Evolutionary conservation across 2,329 filamentous ascomycete species (phyloP), one percentile per base, ranked within the genome.

Genomic region (Intubia oerlemansii): DNA sequence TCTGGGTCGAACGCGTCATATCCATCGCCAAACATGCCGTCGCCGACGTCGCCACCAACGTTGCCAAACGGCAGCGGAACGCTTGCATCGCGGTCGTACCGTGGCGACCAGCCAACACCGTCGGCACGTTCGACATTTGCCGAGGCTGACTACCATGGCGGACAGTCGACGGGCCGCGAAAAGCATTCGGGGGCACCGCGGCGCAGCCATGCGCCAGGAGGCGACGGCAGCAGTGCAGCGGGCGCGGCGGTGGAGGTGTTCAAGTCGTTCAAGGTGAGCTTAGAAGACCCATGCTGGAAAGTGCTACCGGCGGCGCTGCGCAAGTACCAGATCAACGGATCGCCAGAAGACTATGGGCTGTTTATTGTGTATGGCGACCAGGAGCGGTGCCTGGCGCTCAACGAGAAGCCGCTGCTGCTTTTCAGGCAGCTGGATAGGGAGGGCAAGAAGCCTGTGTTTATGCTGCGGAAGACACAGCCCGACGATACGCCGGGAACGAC

Each of bases 331-430:
- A 98, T 98, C 56, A 85, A 90, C 39, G 85, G 84, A 14, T 85
- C 92, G 28, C 93, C 84, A 78, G 79, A 90, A 41, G 81, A 95
- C 45, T 98, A 98, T 46, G 85, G 88, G 1, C 57, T 98, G 18
- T 98, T 95, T 46, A 98, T 98, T 47, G 88, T 98, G 4, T 92
- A 93, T 42, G 88, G 88, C n/a, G 84, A 95, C 44, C 82, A 95
- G 51, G 88, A 98, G 54, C 73, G 88, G 10, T 95, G 85, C 48
- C 53, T 98, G 21, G 81, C 78, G 1, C 58, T 92, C 39, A 77
- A 95, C 33, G 88, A 98, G 53, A 85, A 90, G 43, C 88, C 88
- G 8, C 56, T 98, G 33, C 90, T 93, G 36, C 53, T 98, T 36
- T 98, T 98, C 55, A 98, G 98, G 54, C 84, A 95, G 48, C 57